Evolutionary conservation across 106 monocot species (phyloP), one percentile per base, ranked within the genome.

Genomic region (Xerophyta viscosa): DNA sequence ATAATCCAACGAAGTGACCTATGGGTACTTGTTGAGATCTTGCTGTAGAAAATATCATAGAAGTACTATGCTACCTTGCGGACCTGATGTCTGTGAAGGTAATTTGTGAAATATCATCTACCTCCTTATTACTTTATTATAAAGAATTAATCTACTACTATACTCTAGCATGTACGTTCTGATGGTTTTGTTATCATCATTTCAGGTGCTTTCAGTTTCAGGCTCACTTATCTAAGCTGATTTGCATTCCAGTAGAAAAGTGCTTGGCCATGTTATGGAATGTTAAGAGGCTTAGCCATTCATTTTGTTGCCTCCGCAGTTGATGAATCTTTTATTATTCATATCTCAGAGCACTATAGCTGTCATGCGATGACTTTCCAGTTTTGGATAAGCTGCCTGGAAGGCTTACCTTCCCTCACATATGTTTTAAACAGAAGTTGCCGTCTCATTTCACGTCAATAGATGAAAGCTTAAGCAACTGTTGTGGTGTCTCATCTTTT

Each of bases 231-330:
- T 70, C 51, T 64, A 76, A 73, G 48, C 19, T 74, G 37, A 74
- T 83, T 21, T 29, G 64, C 57, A 28, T 77, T 2, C 61, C 79
- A 29, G 2, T 71, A 14, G 79, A 76, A 18, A 65, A 63, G 52
- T 77, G 62, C 50, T 54, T 86, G 64, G 61, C 65, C 20, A 63
- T 83, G 73, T 46, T 92, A 15, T 92, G 71, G 72, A 71, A 44
- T 46, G 70, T 56, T 29, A 83, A 82, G 65, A 75, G 79, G 52
- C 74, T 92, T 48, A 73, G 55, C 13, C 92, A 92, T 71, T 64
- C 67, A 26, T 58, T 69, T 68, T 92, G 92, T n/a, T 69, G 37
- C 54, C 23, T 72, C 57, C 50, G 76, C 72, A 68, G 63, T 92
- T 48, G 58, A 76, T 58, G 48, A 63, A 52, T 36, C 56, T 47